A percentile compares a stretch with the other conserved stretches of the same genome.
Conservation (phyloP, 2,329 filamentous ascomycete species). For the Diaporthe citri region DNA sequence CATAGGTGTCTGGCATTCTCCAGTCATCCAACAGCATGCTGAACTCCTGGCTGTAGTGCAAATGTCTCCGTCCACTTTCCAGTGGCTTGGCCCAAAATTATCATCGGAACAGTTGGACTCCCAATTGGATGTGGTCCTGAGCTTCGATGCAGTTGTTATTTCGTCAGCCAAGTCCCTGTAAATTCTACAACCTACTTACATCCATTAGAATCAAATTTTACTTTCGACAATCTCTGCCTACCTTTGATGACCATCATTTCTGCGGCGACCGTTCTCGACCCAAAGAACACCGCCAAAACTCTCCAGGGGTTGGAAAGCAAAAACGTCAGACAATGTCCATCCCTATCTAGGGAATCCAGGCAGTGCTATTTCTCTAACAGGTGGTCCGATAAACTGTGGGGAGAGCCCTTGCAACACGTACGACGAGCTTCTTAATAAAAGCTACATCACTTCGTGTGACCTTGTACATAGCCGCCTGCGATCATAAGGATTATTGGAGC, state of each 20-base stretch:
- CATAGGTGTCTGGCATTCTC: too few relatives aligned
- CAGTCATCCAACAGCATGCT: neutral
- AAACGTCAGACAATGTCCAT: too few relatives aligned
- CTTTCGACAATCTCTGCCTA: neutral
- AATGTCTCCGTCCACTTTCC: neutral
- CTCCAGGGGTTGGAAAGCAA: neutral
- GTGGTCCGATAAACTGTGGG: too few relatives aligned
- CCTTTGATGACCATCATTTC: neutral
- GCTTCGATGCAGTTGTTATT: neutral
- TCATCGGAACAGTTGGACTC: neutral
- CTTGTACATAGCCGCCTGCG: too few relatives aligned
- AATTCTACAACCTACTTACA: neutral
- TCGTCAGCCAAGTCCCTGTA: neutral
- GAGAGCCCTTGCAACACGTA: neutral
- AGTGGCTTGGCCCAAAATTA: neutral
- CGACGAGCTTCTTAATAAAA: neutral
- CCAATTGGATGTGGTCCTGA: too few relatives aligned
- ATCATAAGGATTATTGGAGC: too few relatives aligned
- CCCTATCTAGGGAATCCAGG: too few relatives aligned
- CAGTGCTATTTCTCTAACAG: neutral
- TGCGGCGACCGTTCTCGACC: neutral
- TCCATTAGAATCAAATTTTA: neutral
- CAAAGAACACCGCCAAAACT: neutral
- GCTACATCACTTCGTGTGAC: neutral
- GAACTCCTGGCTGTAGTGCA: neutral